Conservation (phyloP, 345 rosid species). For the Passiflora organensis region DNA sequence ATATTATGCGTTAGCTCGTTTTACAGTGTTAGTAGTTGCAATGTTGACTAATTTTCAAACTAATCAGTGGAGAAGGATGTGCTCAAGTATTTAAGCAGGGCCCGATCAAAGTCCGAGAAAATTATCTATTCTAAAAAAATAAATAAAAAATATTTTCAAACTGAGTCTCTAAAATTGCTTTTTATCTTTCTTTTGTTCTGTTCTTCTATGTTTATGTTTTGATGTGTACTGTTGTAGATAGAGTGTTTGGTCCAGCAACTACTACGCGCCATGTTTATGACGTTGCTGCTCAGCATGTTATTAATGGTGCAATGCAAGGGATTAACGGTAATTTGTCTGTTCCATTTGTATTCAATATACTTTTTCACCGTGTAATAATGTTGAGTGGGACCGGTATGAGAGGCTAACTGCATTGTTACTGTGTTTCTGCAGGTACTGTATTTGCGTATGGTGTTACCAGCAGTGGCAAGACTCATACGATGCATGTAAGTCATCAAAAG, state of each 20-base stretch:
- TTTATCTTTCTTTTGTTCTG: too few relatives aligned
- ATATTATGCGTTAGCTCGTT: too few relatives aligned
- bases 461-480: constrained; percentile 93
- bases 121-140: too few relatives aligned
- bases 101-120: too few relatives aligned
- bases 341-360: neutral
- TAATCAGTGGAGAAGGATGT: too few relatives aligned
- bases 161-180: too few relatives aligned
- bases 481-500: constrained; percentile 65
- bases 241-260: constrained; percentile 84
- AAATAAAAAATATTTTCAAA: too few relatives aligned
- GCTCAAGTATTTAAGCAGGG: too few relatives aligned
- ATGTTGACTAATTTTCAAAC: neutral
- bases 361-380: neutral
- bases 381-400: neutral
- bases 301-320: constrained; percentile 77
- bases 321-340: constrained; percentile 54
- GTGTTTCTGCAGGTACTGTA: constrained; percentile 60
- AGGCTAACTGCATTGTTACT: too few relatives aligned
- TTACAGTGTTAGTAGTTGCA: too few relatives aligned
- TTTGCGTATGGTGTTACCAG: constrained; percentile 99
- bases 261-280: constrained; percentile 85
- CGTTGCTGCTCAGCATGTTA: constrained; percentile 76
- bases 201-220: neutral
- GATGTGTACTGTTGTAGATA: constrained; percentile 34